Evolutionary conservation across 352 stramenopile species (phyloP).

Genomic region (Phytophthora pluvialis): DNA sequence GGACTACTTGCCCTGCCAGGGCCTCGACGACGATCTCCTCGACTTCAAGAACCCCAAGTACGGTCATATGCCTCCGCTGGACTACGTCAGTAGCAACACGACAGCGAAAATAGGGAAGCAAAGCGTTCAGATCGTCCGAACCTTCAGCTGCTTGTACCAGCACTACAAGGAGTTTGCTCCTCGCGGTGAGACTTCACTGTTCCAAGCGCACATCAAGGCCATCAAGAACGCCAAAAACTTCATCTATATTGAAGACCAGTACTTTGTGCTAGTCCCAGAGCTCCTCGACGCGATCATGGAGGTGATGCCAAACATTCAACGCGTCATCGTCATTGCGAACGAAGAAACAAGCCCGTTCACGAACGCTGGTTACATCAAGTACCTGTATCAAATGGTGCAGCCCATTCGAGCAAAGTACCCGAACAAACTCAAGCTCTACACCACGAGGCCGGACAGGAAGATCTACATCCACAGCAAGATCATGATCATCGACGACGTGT

Average conservation of each 20-base stretch:
- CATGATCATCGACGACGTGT: conserved; percentile 68
- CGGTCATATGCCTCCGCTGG: conserved; percentile 11
- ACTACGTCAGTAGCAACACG: conserved; percentile 13
- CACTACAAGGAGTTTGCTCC: conserved; percentile 59
- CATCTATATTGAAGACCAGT: conserved; percentile 36
- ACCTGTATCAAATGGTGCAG: conserved; percentile 54
- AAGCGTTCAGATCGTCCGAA: conserved; percentile 49
- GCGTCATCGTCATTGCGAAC: conserved; percentile 59
- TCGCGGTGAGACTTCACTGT: conserved; percentile 48
- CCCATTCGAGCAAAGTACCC: conserved; percentile 45
- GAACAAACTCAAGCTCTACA: conserved; percentile 43
- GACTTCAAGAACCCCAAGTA: conserved; percentile 54
- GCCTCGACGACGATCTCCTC: conserved; percentile 37
- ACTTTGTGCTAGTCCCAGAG: conserved; percentile 43
- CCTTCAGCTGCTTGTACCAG: conserved; percentile 60
- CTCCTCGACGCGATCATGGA: conserved; percentile 50
- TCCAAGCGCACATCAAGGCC: conserved; percentile 46
- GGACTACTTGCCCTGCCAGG: conserved; percentile 26
- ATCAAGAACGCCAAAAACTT: conserved; percentile 36
- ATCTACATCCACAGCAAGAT: conserved; percentile 69
- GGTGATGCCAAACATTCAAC: conserved; percentile 48
- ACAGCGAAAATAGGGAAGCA: conserved; percentile 23
- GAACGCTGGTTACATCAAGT: conserved; percentile 51
- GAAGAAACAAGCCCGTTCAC: conserved; percentile 29
- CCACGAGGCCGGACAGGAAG: conserved; percentile 38